Base-by-base conservation (phyloP, 345 rosid genomes). In the Psidium friedrichsthalianum region DNA sequence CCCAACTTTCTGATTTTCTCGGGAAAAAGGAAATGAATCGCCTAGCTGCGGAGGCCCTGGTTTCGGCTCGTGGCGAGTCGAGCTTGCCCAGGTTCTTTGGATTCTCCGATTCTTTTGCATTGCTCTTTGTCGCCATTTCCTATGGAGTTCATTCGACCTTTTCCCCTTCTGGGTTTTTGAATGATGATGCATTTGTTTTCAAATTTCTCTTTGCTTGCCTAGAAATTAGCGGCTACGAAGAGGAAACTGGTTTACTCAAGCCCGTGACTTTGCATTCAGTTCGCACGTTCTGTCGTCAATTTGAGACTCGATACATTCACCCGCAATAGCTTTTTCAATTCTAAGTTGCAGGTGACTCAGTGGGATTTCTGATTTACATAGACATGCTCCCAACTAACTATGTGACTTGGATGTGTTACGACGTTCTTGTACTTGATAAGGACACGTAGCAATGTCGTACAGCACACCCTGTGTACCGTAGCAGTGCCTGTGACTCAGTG, bases 401-500 rank as follows among this genome's bases (percentile, higher is more conserved):
- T 8, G 12, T 64, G 8, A 64, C 78, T 64, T 32, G 78, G 32
- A 32, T 32, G 78, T 64, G 44, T 64, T 0, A 32, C 1, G 78
- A 16, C 44, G 78, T 64, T 64, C 44, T 32, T 64, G 78, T 64
- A 10, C 78, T 64, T 32, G 15, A 64, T 8, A 32, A 32, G 24
- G 24, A 42, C 78, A 8, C 0, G 47, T 18, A 36, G 47, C 36
- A 32, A 36, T 69, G 80, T 69, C 40, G 24, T 69, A 36, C 0
- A 0, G 76, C 36, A 0, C 76, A 64, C 76, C 0, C 76, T 22
- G 36, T 64, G 8, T 29, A 64, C 22, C 0, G 24, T 69, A 36
- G 47, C 40, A 69, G 80, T 69, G 47, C 2, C 25, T 0, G 14
- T 10, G 80, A 36, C 11, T 36, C 25, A 4, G 80, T 36, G 8